Conservation (phyloP, 192 early-diverging fungal species). For the Hyaloraphidium curvatum region DNA sequence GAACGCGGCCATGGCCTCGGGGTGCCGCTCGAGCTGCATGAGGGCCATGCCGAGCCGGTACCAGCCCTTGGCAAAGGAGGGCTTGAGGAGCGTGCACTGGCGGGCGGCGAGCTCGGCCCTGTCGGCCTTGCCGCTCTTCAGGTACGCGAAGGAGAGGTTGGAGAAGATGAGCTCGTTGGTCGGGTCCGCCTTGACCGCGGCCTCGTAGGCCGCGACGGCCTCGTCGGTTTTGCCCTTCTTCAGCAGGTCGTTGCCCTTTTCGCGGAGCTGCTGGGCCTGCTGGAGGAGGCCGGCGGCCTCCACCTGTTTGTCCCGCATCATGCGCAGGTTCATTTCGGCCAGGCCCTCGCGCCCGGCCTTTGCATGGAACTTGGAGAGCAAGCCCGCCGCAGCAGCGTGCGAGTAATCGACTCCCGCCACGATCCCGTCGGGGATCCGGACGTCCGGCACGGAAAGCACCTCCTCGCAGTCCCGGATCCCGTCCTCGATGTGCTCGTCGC, state of each 20-base stretch:
- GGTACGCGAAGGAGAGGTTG: background rate
- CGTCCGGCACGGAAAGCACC: too few relatives aligned
- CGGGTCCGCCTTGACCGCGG: background rate
- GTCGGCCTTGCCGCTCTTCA: background rate
- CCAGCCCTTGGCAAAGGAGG: background rate
- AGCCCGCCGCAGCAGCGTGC: too few relatives aligned
- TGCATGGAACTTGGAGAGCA: too few relatives aligned
- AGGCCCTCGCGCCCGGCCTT: too few relatives aligned
- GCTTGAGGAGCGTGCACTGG: background rate
- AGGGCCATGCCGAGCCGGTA: background rate
- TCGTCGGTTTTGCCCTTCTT: background rate
- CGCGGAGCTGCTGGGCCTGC: too few relatives aligned
- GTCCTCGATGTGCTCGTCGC: too few relatives aligned
- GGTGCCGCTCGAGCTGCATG: background rate
- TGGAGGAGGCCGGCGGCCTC: too few relatives aligned
- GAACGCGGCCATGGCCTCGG: background rate
- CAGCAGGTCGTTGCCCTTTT: constrained; percentile 3
- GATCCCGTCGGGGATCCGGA: too few relatives aligned
- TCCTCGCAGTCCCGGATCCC: too few relatives aligned
- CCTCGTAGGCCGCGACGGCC: background rate
- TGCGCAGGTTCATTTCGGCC: too few relatives aligned
- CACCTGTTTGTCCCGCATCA: too few relatives aligned
- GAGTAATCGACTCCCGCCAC: too few relatives aligned
- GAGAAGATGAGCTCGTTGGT: background rate
- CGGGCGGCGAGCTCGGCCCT: background rate